A percentile compares a stretch with the other conserved stretches of the same genome.
phyloP scores from a whole-genome alignment of 495 filamentous ascomycete genomes.

The Apodospora peruviana region DNA sequence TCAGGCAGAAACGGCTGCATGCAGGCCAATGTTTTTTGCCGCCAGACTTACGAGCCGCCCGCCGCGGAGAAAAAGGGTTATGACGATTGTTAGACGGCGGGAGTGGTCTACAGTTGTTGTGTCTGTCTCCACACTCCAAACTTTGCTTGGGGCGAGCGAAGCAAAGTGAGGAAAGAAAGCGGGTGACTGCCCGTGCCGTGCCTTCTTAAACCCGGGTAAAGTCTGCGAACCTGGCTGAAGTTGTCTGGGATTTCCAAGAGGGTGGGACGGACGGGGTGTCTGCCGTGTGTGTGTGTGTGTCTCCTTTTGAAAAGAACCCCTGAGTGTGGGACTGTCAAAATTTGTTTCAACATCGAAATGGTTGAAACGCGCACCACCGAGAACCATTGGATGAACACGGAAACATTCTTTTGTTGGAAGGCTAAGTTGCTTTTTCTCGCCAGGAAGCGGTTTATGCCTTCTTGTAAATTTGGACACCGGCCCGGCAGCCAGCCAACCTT shows the following conservation, averaged over 20 bases:
- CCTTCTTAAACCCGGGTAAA: constrained; percentile 18
- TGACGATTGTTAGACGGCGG: too few relatives aligned
- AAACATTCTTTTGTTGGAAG: too few relatives aligned
- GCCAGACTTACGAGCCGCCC: constrained; percentile 5
- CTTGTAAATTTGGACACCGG: background rate
- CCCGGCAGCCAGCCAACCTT: too few relatives aligned
- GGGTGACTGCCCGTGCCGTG: constrained; percentile 16
- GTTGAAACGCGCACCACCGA: too few relatives aligned
- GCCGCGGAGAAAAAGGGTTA: background rate
- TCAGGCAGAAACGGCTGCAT: constrained; percentile 26
- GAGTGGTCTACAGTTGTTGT: background rate
- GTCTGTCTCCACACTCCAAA: background rate
- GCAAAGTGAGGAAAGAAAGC: too few relatives aligned
- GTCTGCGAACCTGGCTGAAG: constrained; percentile 15
- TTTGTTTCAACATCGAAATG: background rate
- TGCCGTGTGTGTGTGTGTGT: background rate
- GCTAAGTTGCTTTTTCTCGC: too few relatives aligned
- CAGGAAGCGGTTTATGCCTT: too few relatives aligned
- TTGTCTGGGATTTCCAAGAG: constrained; percentile 9
- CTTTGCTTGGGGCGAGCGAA: too few relatives aligned
- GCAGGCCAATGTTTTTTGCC: constrained; percentile 17
- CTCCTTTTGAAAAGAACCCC: background rate
- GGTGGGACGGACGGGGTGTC: constrained; percentile 3
- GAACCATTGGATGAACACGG: too few relatives aligned
- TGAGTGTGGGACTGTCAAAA: background rate